Conservation (phyloP, 1,139 yeast genomes). For the Hansenula lynferdii region DNA sequence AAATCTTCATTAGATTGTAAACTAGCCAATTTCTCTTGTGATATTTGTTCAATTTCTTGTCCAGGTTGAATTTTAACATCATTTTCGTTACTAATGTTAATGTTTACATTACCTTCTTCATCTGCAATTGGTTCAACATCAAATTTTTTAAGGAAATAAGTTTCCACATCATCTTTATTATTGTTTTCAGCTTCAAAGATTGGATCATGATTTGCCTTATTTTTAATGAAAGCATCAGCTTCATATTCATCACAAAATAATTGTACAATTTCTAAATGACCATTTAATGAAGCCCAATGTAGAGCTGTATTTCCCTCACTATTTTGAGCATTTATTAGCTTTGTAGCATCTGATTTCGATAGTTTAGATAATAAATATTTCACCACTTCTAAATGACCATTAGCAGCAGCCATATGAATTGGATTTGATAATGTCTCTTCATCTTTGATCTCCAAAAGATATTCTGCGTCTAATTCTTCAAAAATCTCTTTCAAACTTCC, state of each 20-base stretch:
- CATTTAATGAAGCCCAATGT: constrained; percentile 94
- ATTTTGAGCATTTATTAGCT: constrained; percentile 54
- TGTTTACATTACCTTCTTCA: constrained; percentile 30
- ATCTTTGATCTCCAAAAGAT: constrained; percentile 51
- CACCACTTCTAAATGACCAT: constrained; percentile 77
- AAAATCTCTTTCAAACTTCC: constrained; percentile 69
- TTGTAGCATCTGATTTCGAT: constrained; percentile 36
- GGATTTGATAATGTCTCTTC: constrained; percentile 68
- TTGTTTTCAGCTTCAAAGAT: constrained; percentile 86
- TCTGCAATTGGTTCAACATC: constrained; percentile 62
- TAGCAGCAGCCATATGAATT: constrained; percentile 92
- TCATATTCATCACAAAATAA: constrained; percentile 64
- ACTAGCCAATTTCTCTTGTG: constrained; percentile 30
- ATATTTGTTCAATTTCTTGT: constrained; percentile 34
- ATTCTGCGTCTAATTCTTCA: constrained; percentile 49
- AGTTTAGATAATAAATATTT: constrained; percentile 52
- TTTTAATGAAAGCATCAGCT: constrained; percentile 79
- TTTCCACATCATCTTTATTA: constrained; percentile 58
- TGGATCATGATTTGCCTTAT: constrained; percentile 73
- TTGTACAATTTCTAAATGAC: constrained; percentile 70
- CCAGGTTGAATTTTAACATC: constrained; percentile 32
- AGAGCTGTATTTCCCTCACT: constrained; percentile 88
- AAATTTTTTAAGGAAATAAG: constrained; percentile 66
- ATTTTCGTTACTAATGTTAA: constrained; percentile 21
- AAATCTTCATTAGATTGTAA: constrained; percentile 21